Evolutionary conservation across 352 stramenopile genomes (phyloP), one percentile per base, ranked within the genome.

Genomic region (Phytophthora colocasiae): DNA sequence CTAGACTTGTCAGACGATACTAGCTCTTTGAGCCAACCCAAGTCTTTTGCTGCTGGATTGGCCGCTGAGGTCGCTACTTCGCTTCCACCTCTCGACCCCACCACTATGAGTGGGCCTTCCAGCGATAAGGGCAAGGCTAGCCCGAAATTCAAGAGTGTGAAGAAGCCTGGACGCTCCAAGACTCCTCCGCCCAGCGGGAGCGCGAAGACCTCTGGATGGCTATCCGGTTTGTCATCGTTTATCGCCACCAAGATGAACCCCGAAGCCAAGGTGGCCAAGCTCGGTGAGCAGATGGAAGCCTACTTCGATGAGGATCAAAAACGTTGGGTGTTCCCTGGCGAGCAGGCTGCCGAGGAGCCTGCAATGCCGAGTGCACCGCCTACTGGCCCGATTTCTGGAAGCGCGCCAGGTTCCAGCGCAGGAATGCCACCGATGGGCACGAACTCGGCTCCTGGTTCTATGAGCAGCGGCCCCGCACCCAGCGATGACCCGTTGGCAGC

Each of bases 271-370:
- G 81, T 92, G 2, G 89, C 80, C 43, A 87, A 96, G 51, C 73
- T 96, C 12, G 83, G 84, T 2, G 73, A 85, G 62, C 73, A 94
- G 9, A 88, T 92, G 85, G 80, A 92, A 41, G 87, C 85, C 8
- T 94, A 94, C 57, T 96, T 80, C 47, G 85, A 92, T 60, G 73
- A 96, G 58, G 71, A 91, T 29, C 80, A 83, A 41, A 93, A 96
- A 68, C 78, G 87, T n/a, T 96, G 89, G 89, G 77, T 96, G 6
- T 96, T 96, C 66, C 89, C 89, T 40, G 89, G 83, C 22, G 89
- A 95, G 73, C 78, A 75, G 1, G 72, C 80, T n/a, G 47, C 73
- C 1, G 87, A 93, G 19, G 86, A 94, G 58, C 63, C 75, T 4
- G 27, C 69, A 11, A 87, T 83, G 57, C 87, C 87, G 10, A 91